Percentiles rank a stretch among this genome's conserved stretches.
These are phyloP conservation scores for Symbiodinium pilosum DNA, from an alignment of 73 alveolate species.

Conservation along the genomic window DNA sequence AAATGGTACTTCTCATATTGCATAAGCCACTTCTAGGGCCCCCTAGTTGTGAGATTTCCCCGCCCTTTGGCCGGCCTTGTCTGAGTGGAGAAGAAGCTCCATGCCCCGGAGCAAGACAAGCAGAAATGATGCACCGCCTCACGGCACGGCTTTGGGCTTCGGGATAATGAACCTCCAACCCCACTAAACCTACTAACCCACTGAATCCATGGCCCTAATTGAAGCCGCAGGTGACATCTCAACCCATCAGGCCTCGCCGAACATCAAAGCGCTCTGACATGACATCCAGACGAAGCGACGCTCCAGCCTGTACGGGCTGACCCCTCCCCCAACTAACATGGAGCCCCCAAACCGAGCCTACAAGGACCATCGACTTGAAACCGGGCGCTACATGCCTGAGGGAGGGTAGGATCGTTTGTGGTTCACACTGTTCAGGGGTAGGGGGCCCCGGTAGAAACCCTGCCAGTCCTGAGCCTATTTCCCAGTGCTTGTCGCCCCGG, in stretches of 20 bases:
- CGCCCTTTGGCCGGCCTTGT: not conserved
- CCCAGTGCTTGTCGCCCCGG: too few species aligned
- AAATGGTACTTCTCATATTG: not conserved
- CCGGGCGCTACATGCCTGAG: too few species aligned
- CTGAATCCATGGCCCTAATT: not conserved
- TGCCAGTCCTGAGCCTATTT: too few species aligned
- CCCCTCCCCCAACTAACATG: too few species aligned
- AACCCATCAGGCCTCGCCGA: slow-evolving; percentile 34
- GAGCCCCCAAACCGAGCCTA: too few species aligned
- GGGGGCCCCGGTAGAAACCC: too few species aligned
- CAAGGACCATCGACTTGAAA: too few species aligned
- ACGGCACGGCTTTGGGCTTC: not conserved
- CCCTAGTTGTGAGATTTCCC: too few species aligned
- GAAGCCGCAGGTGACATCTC: not conserved
- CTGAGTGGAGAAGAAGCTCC: slow-evolving; percentile 26
- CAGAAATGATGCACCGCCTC: slow-evolving; percentile 41
- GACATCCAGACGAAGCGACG: not conserved
- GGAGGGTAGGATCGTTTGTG: too few species aligned
- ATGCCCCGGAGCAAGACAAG: slow-evolving; percentile 39
- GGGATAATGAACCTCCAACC: too few species aligned
- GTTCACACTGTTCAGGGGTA: too few species aligned
- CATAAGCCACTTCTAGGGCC: too few species aligned
- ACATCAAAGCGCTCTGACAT: slow-evolving; percentile 54
- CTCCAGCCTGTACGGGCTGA: not conserved
- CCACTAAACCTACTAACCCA: not conserved